Percentiles rank a stretch among this genome's conserved stretches.
Evolutionary conservation across 148 eudicot species (phyloP).

Genomic region (Fagopyrum homotropicum): DNA sequence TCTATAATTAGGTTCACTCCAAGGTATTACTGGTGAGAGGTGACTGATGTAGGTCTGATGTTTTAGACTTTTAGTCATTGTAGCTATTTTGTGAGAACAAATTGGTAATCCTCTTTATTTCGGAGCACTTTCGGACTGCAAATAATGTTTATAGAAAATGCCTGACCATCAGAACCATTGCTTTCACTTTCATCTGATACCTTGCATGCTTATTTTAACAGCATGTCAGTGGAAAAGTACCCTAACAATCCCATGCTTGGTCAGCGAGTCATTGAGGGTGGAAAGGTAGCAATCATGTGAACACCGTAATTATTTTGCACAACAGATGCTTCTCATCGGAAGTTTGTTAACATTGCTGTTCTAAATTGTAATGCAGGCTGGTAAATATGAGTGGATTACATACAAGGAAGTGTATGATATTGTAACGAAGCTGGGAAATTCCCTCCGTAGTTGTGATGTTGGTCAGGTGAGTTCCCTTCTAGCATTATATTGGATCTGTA

Average conservation of each 20-base stretch:
- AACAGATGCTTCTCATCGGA: background rate
- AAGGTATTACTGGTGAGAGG: background rate
- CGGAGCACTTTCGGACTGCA: background rate
- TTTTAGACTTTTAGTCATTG: background rate
- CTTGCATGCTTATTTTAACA: constrained; percentile 26
- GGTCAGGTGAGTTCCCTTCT: constrained; percentile 44
- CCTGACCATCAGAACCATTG: background rate
- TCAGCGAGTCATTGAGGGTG: constrained; percentile 50
- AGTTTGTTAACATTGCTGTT: constrained; percentile 12
- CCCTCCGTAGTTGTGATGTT: constrained; percentile 78
- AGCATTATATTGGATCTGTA: background rate
- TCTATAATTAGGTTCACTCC: background rate
- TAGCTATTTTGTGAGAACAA: background rate
- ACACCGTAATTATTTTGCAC: background rate
- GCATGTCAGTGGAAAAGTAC: constrained; percentile 59
- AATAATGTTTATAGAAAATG: background rate
- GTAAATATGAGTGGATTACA: constrained; percentile 70
- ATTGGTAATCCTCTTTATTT: background rate
- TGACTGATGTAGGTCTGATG: background rate
- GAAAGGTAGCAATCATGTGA: constrained; percentile 49
- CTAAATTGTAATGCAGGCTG: constrained; percentile 44
- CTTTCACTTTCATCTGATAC: constrained; percentile 1
- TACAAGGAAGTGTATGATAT: constrained; percentile 80
- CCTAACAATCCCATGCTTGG: constrained; percentile 70
- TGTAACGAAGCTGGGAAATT: constrained; percentile 74